Conservation (phyloP, 148 eudicot species). For the Rhododendron simsii region DNA sequence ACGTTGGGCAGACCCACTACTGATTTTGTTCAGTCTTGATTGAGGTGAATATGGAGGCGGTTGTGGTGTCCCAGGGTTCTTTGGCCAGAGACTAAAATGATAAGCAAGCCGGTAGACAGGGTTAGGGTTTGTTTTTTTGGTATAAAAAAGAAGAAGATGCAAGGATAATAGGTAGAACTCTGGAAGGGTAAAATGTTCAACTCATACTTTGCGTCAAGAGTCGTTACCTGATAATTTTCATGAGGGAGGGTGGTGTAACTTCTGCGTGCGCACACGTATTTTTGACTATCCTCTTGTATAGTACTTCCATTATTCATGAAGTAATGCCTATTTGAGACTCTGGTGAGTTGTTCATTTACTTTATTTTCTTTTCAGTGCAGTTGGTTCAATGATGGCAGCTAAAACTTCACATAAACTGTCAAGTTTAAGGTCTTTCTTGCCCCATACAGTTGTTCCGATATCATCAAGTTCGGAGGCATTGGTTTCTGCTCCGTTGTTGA, state of each 20-base stretch:
- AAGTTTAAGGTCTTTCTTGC: slow-evolving; percentile 8
- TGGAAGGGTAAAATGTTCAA: neutral
- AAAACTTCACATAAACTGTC: slow-evolving; percentile 7
- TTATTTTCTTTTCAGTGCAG: neutral
- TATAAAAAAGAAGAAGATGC: neutral
- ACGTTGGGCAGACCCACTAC: neutral
- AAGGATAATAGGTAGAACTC: neutral
- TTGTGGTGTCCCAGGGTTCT: neutral
- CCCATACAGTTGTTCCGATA: neutral
- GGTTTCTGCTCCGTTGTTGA: slow-evolving; percentile 5
- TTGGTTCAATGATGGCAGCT: slow-evolving; percentile 18
- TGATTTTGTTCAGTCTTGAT: neutral
- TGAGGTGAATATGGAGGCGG: neutral
- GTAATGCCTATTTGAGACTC: neutral
- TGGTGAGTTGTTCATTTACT: neutral
- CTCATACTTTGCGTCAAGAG: neutral
- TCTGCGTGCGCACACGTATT: neutral
- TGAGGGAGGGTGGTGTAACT: neutral
- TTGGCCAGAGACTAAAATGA: neutral
- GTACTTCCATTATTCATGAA: neutral
- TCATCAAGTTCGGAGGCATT: slow-evolving; percentile 11
- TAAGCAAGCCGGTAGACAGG: neutral
- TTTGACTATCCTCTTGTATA: neutral
- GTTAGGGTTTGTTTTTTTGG: neutral
- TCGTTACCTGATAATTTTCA: neutral